Conservation (phyloP, 73 alveolate species). For the Tetrahymena borealis region DNA sequence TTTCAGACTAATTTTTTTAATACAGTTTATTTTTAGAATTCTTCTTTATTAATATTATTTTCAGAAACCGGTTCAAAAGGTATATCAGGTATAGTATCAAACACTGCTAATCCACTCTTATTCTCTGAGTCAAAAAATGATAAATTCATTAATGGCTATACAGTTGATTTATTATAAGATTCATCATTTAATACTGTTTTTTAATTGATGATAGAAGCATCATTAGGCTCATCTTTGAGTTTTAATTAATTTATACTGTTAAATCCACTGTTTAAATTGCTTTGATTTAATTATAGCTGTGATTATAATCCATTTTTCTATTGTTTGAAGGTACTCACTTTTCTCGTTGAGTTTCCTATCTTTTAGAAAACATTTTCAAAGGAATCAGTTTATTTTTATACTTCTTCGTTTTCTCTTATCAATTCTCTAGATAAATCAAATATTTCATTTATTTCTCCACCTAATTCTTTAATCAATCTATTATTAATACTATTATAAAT, state of each 20-base stretch:
- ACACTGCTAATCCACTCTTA: neutral
- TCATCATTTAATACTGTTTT: neutral
- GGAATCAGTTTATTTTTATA: neutral
- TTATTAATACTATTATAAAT: neutral
- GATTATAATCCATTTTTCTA: neutral
- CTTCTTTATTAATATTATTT: neutral
- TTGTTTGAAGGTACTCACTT: no score
- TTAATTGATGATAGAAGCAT: neutral
- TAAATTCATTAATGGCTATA: neutral
- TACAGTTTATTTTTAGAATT: neutral
- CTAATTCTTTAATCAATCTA: neutral
- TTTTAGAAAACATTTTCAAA: neutral
- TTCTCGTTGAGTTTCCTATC: no score
- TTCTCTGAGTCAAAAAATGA: neutral
- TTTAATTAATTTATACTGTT: neutral
- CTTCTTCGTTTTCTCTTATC: neutral
- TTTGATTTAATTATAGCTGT: no score
- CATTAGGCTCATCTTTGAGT: neutral
- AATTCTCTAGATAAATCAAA: neutral
- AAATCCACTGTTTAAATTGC: neutral
- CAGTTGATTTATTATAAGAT: neutral
- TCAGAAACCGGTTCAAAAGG: neutral
- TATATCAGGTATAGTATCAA: neutral
- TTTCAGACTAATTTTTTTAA: neutral
- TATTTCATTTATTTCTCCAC: neutral